These are phyloP conservation scores for Dicorynia guianensis DNA, from an alignment of 306 rosid genomes.

Conservation along the genomic window DNA sequence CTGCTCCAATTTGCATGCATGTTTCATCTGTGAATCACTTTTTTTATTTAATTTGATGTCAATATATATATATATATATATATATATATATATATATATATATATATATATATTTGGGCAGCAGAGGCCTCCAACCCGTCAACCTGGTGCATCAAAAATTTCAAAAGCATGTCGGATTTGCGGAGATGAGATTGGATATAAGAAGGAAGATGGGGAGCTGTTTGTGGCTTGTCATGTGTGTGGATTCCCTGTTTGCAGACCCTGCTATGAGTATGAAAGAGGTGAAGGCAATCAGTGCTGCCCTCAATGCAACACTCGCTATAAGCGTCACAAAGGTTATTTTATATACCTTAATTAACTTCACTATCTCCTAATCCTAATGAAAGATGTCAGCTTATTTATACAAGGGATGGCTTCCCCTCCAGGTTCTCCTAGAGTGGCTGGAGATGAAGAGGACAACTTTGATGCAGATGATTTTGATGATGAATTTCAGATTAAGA, in stretches of 20 bases:
- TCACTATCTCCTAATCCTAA: background rate
- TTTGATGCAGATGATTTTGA: slow-evolving; percentile 85
- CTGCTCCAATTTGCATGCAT: slow-evolving; percentile 16
- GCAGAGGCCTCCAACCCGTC: slow-evolving; percentile 53
- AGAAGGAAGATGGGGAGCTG: slow-evolving; percentile 63
- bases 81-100: background rate
- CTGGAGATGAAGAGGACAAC: slow-evolving; percentile 81
- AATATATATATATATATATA: background rate
- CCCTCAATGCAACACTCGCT: slow-evolving; percentile 91
- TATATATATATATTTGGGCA: slow-evolving; percentile 26
- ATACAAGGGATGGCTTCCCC: slow-evolving; percentile 10
- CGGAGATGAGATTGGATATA: slow-evolving; percentile 83
- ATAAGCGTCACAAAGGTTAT: slow-evolving; percentile 85
- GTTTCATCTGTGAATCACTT: background rate
- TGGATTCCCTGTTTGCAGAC: slow-evolving; percentile 85
- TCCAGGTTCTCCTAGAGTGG: slow-evolving; percentile 88
- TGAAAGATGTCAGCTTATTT: background rate
- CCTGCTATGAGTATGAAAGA: slow-evolving; percentile 93
- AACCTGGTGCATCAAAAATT: slow-evolving; percentile 20
- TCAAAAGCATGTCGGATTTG: slow-evolving; percentile 77
- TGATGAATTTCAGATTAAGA: slow-evolving; percentile 80
- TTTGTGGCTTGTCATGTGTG: slow-evolving; percentile 90
- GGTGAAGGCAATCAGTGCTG: slow-evolving; percentile 90
- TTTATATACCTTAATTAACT: no score
- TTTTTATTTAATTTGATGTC: no score